Percentiles rank a stretch among this genome's conserved stretches.
phyloP scores from a whole-genome alignment of 768 basidiomycete genomes.

The Pisolithus tinctorius region DNA sequence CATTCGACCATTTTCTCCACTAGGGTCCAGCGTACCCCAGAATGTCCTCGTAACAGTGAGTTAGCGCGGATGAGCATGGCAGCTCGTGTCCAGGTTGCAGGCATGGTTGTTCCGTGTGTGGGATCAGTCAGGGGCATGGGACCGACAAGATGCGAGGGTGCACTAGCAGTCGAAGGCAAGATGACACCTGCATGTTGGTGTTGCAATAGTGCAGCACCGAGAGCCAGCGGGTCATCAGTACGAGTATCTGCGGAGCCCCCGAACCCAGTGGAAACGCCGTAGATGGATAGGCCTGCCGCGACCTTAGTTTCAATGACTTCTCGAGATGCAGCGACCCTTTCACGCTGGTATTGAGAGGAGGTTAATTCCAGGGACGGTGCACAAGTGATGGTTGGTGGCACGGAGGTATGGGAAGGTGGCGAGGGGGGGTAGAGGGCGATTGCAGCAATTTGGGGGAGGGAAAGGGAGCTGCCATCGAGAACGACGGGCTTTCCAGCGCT shows the following conservation, averaged over 20 bases:
- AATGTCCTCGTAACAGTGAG: slow-evolving; percentile 83
- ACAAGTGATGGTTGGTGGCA: slow-evolving; percentile 20
- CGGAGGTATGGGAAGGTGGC: slow-evolving; percentile 41
- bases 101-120: slow-evolving; percentile 64
- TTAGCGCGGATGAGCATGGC: slow-evolving; percentile 86
- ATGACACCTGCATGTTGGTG: slow-evolving; percentile 71
- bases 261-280: slow-evolving; percentile 81
- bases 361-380: slow-evolving; percentile 19
- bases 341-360: slow-evolving; percentile 26
- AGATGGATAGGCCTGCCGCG: slow-evolving; percentile 60
- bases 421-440: slow-evolving; percentile 56
- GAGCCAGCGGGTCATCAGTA: slow-evolving; percentile 62
- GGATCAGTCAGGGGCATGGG: slow-evolving; percentile 67
- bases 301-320: slow-evolving; percentile 62
- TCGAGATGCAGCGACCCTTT: slow-evolving; percentile 57
- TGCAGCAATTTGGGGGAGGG: slow-evolving; percentile 74
- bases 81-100: slow-evolving; percentile 82
- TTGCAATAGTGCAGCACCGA: slow-evolving; percentile 80
- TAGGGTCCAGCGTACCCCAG: slow-evolving; percentile 76
- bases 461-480: slow-evolving; percentile 64
- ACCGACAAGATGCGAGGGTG: slow-evolving; percentile 5
- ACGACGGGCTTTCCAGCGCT: slow-evolving; percentile 59
- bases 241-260: slow-evolving; percentile 87
- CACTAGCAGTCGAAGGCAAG: slow-evolving; percentile 44
- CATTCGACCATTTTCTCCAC: slow-evolving; percentile 73